phyloP scores from a whole-genome alignment of 1,284 basidiomycete genomes.

The Filobasidium uniguttulatum region DNA sequence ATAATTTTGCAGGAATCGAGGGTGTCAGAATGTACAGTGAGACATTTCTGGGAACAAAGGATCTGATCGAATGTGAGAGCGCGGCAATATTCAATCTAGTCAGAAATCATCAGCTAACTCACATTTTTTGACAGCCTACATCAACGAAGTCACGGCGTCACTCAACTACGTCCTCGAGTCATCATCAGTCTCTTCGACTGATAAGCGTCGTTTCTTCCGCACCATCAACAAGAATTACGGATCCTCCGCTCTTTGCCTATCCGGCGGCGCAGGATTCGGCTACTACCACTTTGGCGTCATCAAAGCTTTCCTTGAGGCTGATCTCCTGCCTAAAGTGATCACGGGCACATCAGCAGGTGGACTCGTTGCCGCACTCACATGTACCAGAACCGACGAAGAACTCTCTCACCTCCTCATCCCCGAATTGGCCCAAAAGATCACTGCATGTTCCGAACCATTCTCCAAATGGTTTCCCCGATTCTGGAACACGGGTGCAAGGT shows the following conservation, averaged over 20 bases:
- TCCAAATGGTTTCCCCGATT: too few species aligned
- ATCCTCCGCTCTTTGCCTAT: slow-evolving; percentile 77
- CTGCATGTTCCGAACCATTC: too few species aligned
- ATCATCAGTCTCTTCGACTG: slow-evolving; percentile 59
- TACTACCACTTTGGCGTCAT: slow-evolving; percentile 78
- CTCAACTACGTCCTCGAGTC: slow-evolving; percentile 62
- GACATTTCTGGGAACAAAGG: slow-evolving; percentile 82
- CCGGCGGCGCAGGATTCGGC: slow-evolving; percentile 85
- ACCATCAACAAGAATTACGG: slow-evolving; percentile 78
- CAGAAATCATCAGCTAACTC: neutral
- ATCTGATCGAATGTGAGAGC: slow-evolving; percentile 59
- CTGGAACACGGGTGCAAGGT: slow-evolving; percentile 78
- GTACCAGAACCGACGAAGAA: slow-evolving; percentile 83
- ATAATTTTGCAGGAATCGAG: slow-evolving; percentile 92
- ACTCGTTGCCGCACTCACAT: slow-evolving; percentile 62
- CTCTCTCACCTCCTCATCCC: slow-evolving; percentile 63
- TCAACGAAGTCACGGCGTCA: slow-evolving; percentile 60
- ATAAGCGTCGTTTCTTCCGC: slow-evolving; percentile 87
- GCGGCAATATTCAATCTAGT: neutral
- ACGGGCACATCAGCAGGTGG: slow-evolving; percentile 85
- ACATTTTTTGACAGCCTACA: slow-evolving; percentile 46
- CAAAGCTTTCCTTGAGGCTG: slow-evolving; percentile 77
- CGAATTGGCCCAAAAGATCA: slow-evolving; percentile 70
- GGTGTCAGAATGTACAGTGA: slow-evolving; percentile 68
- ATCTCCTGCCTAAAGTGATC: slow-evolving; percentile 75